Percentiles rank a stretch among this genome's conserved stretches.
These are phyloP conservation scores for Pseudogymnoascus sp. DNA, from an alignment of 2,329 filamentous ascomycete genomes.

Conservation along the genomic window DNA sequence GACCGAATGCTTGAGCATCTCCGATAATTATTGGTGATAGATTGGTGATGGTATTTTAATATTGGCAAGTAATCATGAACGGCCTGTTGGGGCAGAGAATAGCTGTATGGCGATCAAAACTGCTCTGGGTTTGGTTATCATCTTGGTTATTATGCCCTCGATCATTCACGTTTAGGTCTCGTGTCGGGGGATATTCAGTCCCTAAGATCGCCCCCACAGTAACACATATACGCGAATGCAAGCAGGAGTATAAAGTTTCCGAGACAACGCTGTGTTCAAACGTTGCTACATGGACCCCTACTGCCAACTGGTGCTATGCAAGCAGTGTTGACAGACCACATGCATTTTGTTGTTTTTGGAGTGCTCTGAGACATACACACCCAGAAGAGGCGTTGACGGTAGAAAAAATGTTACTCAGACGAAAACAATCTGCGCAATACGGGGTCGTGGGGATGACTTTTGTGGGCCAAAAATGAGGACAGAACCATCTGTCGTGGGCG, in stretches of 20 bases:
- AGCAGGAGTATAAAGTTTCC: conserved; percentile 1
- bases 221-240: neutral
- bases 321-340: neutral
- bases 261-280: neutral
- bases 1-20: neutral
- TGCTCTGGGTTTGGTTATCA: neutral
- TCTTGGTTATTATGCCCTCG: neutral
- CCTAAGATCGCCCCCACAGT: neutral
- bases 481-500: neutral
- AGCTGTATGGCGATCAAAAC: neutral
- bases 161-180: neutral
- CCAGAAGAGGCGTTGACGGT: neutral
- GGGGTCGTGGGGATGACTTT: neutral
- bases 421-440: neutral
- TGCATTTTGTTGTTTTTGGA: neutral
- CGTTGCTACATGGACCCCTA: conserved; percentile 4
- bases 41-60: neutral
- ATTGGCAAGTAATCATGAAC: neutral
- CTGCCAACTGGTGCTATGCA: neutral
- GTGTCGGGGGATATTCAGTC: neutral
- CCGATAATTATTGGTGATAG: neutral
- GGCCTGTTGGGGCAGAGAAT: neutral
- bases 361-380: neutral
- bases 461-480: conserved; percentile 2
- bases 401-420: neutral